Percentiles rank a stretch among this genome's conserved stretches.
Conservation (phyloP, 2,329 filamentous ascomycete species). For the Curvularia sp. region DNA sequence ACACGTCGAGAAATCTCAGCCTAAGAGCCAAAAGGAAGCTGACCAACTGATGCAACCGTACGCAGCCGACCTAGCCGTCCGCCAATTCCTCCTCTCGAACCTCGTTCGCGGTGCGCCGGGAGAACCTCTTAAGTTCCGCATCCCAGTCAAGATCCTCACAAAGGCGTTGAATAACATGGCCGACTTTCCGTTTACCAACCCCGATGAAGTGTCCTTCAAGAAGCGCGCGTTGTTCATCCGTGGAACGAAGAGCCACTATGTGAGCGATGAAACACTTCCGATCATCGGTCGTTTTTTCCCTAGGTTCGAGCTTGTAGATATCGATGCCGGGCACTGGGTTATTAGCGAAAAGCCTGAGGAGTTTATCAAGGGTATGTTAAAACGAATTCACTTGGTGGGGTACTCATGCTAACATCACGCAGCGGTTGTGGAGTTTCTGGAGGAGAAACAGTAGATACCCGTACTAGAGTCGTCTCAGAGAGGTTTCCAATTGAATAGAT, state of each 20-base stretch:
- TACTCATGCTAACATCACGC: slow-evolving; percentile 12
- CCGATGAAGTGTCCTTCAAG: slow-evolving; percentile 70
- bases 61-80: slow-evolving; percentile 76
- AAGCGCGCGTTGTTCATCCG: slow-evolving; percentile 82
- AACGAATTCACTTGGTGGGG: not conserved
- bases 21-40: slow-evolving; percentile 76
- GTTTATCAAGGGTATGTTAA: slow-evolving; percentile 71
- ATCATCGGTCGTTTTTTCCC: slow-evolving; percentile 84
- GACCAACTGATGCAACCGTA: slow-evolving; percentile 78
- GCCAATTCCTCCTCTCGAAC: slow-evolving; percentile 92
- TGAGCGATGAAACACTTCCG: slow-evolving; percentile 81
- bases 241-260: slow-evolving; percentile 78
- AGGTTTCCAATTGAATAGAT: not conserved
- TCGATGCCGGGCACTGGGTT: slow-evolving; percentile 85
- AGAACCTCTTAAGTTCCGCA: slow-evolving; percentile 72
- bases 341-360: slow-evolving; percentile 86
- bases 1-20: slow-evolving; percentile 72
- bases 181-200: slow-evolving; percentile 85
- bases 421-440: slow-evolving; percentile 71
- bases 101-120: slow-evolving; percentile 64
- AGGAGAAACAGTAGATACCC: slow-evolving; percentile 52
- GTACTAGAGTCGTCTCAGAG: not conserved
- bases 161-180: slow-evolving; percentile 75
- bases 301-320: slow-evolving; percentile 72
- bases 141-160: slow-evolving; percentile 76